Evolutionary conservation across 441 rosid genomes (phyloP), one percentile per base, ranked within the genome.

Genomic region (Croton laevigatus): DNA sequence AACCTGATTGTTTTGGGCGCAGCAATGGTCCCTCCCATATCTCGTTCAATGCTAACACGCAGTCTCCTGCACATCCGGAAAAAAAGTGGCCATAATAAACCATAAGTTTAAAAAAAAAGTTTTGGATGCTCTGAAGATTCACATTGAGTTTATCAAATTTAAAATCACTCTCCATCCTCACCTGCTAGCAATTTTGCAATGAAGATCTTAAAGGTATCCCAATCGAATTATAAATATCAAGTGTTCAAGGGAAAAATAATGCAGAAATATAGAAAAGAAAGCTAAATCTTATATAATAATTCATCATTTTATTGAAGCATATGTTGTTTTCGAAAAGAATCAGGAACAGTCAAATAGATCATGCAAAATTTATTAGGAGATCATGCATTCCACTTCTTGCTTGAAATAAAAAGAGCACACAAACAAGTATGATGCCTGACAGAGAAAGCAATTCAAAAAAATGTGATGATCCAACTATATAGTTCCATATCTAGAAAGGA

Each of bases 41-140:
- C 98, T 68, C 87, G 82, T 78, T 96, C 99, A 71, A 96, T 82
- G 79, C 89, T 96, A 66, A 96, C 96, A 76, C 98, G 94, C 74
- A 96, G 73, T 83, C 94, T 93, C 94, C 98, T 96, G 88, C 76
- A 85, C 54, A 67, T 70, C 65, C 75, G 72, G 59, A 53, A 45
- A 54, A 46, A 49, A 52, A 38, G 51, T 68, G 37, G 46, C 36
- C 9, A 44, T 38, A 64, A 44, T 48, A 54, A 51, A 8, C 40
- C 37, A 62, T 7, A 22, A 32, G n/a, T n/a, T 34, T 3, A 23
- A 23, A 69, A 65, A 27, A 27, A 27, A 27, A 27, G 2, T 1
- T 8, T 51, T 32, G 9, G 37, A 8, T 14, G 8, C 32, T 16
- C 46, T 20, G 37, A 19, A 37, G 59, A 53, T 38, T 38, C 36